phyloP scores from a whole-genome alignment of 306 rosid species.

The Pachyrhizus erosus region DNA sequence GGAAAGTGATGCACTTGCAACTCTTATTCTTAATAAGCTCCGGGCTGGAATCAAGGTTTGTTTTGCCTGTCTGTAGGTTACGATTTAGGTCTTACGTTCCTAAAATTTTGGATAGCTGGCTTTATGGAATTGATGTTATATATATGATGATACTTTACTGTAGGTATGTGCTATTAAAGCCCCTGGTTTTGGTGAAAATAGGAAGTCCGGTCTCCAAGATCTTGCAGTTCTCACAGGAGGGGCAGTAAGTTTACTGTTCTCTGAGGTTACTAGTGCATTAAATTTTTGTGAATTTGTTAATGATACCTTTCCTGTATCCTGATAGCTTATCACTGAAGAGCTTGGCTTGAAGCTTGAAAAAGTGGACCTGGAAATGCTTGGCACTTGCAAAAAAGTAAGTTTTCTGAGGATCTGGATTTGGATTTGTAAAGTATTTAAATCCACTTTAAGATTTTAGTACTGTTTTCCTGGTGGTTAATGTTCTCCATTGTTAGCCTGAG shows the following conservation, averaged over 20 bases:
- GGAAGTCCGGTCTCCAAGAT: conserved; percentile 81
- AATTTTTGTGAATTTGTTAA: not conserved
- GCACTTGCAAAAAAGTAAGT: conserved; percentile 87
- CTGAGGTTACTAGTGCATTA: conserved; percentile 11
- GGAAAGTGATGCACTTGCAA: conserved; percentile 92
- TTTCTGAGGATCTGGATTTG: too few species aligned
- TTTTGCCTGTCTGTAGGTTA: not conserved
- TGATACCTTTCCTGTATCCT: conserved; percentile 29
- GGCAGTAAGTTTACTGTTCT: conserved; percentile 54
- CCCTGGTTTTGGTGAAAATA: conserved; percentile 94
- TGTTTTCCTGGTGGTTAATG: not conserved
- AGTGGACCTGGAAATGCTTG: conserved; percentile 82
- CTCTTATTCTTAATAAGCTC: conserved; percentile 86
- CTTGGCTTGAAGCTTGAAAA: conserved; percentile 95
- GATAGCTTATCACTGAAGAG: conserved; percentile 89
- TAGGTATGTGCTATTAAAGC: conserved; percentile 97
- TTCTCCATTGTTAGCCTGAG: not conserved
- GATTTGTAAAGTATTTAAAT: conserved; percentile 9
- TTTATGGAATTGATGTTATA: conserved; percentile 24
- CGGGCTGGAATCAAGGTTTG: conserved; percentile 98
- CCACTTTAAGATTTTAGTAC: not conserved
- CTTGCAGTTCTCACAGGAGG: conserved; percentile 95
- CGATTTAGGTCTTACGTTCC: not conserved
- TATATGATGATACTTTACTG: conserved; percentile 18
- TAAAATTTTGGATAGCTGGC: not conserved